A percentile compares a stretch with the other conserved stretches of the same genome.
Conservation (phyloP, 1,139 yeast species). For the Scheffersomyces lignicola region DNA sequence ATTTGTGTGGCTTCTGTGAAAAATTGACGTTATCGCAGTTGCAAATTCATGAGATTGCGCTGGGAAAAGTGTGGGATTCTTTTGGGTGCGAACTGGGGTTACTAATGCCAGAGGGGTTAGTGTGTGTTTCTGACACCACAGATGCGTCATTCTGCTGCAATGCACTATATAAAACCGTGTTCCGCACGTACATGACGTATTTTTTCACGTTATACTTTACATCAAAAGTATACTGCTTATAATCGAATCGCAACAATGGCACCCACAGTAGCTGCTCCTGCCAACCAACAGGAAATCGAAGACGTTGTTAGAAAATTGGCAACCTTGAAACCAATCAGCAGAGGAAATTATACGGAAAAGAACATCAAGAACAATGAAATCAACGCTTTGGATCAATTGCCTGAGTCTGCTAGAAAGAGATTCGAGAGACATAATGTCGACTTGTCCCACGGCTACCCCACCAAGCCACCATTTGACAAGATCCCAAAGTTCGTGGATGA, state of each 20-base stretch:
- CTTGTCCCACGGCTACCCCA: conserved; percentile 33
- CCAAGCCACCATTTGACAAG: conserved; percentile 21
- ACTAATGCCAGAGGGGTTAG: too few species aligned
- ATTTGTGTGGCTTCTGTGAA: not conserved
- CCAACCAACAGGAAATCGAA: conserved; percentile 13
- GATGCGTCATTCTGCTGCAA: too few species aligned
- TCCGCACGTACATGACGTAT: too few species aligned
- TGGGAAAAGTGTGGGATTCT: too few species aligned
- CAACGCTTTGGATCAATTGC: conserved; percentile 25
- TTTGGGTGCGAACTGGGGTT: too few species aligned
- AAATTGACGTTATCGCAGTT: conserved; percentile 4
- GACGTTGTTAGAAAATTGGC: conserved; percentile 19
- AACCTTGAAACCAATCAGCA: conserved; percentile 20
- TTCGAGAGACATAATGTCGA: conserved; percentile 30
- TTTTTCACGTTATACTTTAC: too few species aligned
- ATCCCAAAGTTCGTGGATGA: conserved; percentile 57
- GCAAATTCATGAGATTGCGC: too few species aligned
- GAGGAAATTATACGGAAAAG: conserved; percentile 9
- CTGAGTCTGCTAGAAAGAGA: conserved; percentile 26
- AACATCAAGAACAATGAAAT: conserved; percentile 14
- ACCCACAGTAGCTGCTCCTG: conserved; percentile 9
- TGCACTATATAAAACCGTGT: too few species aligned
- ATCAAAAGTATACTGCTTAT: too few species aligned
- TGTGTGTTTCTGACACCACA: too few species aligned
- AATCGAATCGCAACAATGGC: conserved; percentile 12